Percentiles rank a stretch among this genome's conserved stretches.
Conservation (phyloP, 1,139 yeast species). For the Debaryomyces psychrophilus region DNA sequence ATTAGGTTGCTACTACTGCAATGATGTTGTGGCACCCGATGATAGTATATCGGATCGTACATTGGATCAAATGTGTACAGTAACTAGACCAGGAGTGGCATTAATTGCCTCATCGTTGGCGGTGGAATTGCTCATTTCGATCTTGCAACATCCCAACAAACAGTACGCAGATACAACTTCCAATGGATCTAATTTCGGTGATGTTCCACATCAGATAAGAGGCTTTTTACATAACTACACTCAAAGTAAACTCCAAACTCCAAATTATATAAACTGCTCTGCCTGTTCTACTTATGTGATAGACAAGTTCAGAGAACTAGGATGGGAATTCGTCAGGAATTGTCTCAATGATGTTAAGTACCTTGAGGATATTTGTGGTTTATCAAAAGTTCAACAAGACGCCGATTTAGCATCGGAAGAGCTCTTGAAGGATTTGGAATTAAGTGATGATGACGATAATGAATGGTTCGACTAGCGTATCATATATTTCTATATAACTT, state of each 20-base stretch:
- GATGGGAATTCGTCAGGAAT: constrained; percentile 78
- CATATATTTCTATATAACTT: background rate
- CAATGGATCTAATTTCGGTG: constrained; percentile 55
- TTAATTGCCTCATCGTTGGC: constrained; percentile 84
- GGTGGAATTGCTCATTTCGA: constrained; percentile 77
- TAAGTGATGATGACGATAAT: constrained; percentile 46
- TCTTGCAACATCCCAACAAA: constrained; percentile 61
- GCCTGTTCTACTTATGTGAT: constrained; percentile 75
- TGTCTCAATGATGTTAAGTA: constrained; percentile 69
- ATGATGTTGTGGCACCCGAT: constrained; percentile 91
- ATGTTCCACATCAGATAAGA: constrained; percentile 84
- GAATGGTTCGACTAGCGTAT: constrained; percentile 22
- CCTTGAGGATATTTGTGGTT: constrained; percentile 78
- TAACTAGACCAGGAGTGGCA: constrained; percentile 95
- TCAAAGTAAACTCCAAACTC: constrained; percentile 66
- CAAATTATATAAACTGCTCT: constrained; percentile 76
- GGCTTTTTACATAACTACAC: constrained; percentile 75
- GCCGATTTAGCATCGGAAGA: constrained; percentile 64
- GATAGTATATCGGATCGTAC: constrained; percentile 85
- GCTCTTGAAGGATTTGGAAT: constrained; percentile 38
- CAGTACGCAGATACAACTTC: constrained; percentile 46
- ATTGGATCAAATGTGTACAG: constrained; percentile 97
- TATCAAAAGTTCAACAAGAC: constrained; percentile 67
- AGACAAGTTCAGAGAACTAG: constrained; percentile 48
- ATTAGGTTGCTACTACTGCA: constrained; percentile 93